Percentiles rank a stretch among this genome's conserved stretches.
phyloP scores from a whole-genome alignment of 805 yeast genomes.

The Hanseniaspora osmophila region DNA sequence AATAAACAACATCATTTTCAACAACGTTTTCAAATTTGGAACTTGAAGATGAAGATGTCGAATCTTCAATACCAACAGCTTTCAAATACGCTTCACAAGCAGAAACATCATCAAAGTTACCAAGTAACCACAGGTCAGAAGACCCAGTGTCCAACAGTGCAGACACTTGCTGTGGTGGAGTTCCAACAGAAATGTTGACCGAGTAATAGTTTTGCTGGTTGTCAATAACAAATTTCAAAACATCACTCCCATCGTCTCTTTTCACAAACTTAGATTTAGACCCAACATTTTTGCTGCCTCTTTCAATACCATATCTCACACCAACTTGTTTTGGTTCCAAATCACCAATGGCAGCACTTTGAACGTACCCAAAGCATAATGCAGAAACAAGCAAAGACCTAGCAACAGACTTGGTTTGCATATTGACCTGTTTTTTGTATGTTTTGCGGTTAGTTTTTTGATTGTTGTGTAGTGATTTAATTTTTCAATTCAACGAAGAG shows the following conservation, averaged over 20 bases:
- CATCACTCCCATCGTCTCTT: neutral
- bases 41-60: neutral
- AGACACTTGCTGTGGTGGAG: conserved; percentile 32
- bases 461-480: too few relatives aligned
- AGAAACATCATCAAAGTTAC: conserved; percentile 12
- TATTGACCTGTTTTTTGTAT: too few relatives aligned
- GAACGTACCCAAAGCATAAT: too few relatives aligned
- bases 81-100: conserved; percentile 5
- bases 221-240: conserved; percentile 9
- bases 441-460: too few relatives aligned
- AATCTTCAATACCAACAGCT: neutral
- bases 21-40: neutral
- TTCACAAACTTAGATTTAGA: neutral
- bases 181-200: conserved; percentile 33
- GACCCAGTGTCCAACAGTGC: conserved; percentile 56
- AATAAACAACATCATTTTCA: neutral
- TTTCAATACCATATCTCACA: neutral
- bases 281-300: neutral
- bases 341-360: neutral
- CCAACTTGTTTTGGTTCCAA: neutral
- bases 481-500: too few relatives aligned
- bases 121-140: conserved; percentile 50
- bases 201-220: conserved; percentile 29
- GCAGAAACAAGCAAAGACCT: too few relatives aligned
- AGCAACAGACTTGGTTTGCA: too few relatives aligned